Evolutionary conservation across 768 basidiomycete species (phyloP).

Genomic region (Lactarius indigo): DNA sequence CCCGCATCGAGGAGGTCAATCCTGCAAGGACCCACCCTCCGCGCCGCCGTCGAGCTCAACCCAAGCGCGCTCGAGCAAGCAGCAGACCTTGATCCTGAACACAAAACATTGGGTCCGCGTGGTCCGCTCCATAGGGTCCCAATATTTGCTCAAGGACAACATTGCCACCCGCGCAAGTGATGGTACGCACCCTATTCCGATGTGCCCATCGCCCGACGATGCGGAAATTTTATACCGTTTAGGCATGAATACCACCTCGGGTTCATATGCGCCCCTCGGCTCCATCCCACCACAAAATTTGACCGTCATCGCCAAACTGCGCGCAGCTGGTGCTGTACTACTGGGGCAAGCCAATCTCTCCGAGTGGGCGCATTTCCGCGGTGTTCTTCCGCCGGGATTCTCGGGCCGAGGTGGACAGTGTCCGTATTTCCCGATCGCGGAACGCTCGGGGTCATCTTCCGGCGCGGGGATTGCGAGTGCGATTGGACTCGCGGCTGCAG

Average conservation of each 20-base stretch:
- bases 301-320: constrained; percentile 33
- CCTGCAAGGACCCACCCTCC: constrained; percentile 35
- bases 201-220: too few relatives aligned
- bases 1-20: constrained; percentile 45
- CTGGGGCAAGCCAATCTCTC: constrained; percentile 42
- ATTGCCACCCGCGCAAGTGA: constrained; percentile 34
- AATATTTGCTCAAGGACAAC: constrained; percentile 37
- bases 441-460: constrained; percentile 43
- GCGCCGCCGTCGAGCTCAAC: constrained; percentile 42
- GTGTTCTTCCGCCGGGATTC: constrained; percentile 39
- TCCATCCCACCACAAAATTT: constrained; percentile 36
- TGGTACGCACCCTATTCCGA: constrained; percentile 24
- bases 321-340: constrained; percentile 37
- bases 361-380: constrained; percentile 43
- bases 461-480: constrained; percentile 41
- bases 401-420: constrained; percentile 47
- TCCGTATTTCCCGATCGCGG: constrained; percentile 42
- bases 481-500: constrained; percentile 42
- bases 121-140: constrained; percentile 36
- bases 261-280: constrained; percentile 35
- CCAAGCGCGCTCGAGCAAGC: constrained; percentile 38
- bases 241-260: constrained; percentile 40
- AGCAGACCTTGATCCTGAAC: constrained; percentile 31
- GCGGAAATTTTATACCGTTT: constrained; percentile 28
- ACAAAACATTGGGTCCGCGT: constrained; percentile 27